Conservation (phyloP, 2,329 filamentous ascomycete species). For the Diatrype stigma region DNA sequence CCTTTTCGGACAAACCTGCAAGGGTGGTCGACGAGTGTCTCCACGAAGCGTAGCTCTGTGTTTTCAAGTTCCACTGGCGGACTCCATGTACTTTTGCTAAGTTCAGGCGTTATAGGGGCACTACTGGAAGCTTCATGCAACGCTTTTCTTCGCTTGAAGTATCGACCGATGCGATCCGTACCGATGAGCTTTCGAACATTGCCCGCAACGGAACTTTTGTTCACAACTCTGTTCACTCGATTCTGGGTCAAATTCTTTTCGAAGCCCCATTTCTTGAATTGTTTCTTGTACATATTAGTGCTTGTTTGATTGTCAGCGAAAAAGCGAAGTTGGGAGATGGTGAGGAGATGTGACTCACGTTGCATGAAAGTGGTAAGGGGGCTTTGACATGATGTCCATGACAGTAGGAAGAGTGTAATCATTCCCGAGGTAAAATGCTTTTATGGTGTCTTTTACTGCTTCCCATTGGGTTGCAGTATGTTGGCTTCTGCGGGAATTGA, state of each 20-base stretch:
- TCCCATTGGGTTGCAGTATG: constrained; percentile 1
- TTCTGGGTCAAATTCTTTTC: constrained; percentile 3
- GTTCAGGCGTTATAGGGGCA: not conserved
- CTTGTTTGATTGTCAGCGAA: not conserved
- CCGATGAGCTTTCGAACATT: constrained; percentile 1
- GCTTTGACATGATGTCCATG: constrained; percentile 1
- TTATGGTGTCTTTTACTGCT: not conserved
- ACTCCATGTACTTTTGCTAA: not conserved
- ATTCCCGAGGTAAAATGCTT: not conserved
- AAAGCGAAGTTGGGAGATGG: not conserved
- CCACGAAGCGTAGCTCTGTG: not conserved
- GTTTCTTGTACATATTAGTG: constrained; percentile 1
- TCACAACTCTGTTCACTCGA: not conserved
- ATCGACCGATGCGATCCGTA: not conserved
- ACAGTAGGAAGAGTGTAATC: constrained; percentile 2
- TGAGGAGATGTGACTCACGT: not conserved
- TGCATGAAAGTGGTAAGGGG: constrained; percentile 1
- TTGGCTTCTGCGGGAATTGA: not conserved
- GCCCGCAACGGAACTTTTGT: not conserved
- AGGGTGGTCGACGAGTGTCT: not conserved
- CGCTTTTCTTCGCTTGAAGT: not conserved
- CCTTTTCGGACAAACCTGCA: not conserved
- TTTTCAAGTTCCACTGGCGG: not conserved
- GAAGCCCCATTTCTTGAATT: constrained; percentile 3
- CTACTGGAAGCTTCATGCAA: not conserved